Evolutionary conservation across 257 asterid genomes (phyloP), one percentile per base, ranked within the genome.

Genomic region (Solanum tarapatanum): DNA sequence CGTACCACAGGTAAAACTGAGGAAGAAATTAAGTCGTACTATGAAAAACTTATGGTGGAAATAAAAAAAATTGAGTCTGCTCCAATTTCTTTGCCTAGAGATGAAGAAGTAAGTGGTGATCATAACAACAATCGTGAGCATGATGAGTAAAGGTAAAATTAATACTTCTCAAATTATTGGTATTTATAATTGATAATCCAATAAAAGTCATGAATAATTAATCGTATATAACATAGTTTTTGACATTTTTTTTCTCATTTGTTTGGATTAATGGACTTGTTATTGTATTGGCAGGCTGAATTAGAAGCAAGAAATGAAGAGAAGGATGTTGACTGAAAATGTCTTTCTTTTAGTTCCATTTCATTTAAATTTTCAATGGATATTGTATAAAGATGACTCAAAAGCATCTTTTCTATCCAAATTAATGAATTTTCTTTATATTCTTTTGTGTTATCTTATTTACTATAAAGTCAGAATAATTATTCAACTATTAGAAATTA

Each of bases 11-110:
- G 90, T 4, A 95, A 94, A 90, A 90, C 94, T 11, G 94, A 88
- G 76, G 95, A 92, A 48, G 97, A 95, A 24, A 92, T 95, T 90
- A 94, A 92, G 75, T 14, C 43, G 19, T 95, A 94, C 68, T 94
- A 93, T 83, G 88, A 90, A 48, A 88, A 43, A 91, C 94, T 94
- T 19, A 91, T 89, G 6, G 91, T 91, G 72, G 96, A 94, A 83
- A 84, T 95, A 13, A 32, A 89, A 0, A 89, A n/a, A 66, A 91
- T 94, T 17, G 96, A 94, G 87, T 37, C 19, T 45, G 19, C 7
- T 13, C 19, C 19, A 45, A 5, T 45, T 45, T 45, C 7, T 13
- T 43, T 11, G 48, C 48, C 93, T 32, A 87, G 92, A 6, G 92
- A 94, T 84, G 83, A 48, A 9, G 11, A 90, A 19, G 19, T 8